Percentiles rank a stretch among this genome's conserved stretches.
Conservation (phyloP, 2,329 filamentous ascomycete species). For the Alternaria sp. region DNA sequence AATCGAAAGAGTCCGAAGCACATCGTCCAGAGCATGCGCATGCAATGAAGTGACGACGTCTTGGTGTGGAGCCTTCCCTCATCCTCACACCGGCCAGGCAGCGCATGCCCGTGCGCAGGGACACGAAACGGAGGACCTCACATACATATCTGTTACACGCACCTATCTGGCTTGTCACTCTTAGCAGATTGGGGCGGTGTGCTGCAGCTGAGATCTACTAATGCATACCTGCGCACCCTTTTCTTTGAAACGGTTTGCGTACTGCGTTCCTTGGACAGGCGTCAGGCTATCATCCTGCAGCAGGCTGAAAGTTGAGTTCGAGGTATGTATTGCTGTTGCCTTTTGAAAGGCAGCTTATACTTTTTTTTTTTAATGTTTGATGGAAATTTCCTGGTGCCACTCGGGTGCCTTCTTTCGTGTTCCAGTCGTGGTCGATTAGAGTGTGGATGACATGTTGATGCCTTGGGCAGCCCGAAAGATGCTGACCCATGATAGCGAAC, state of each 20-base stretch:
- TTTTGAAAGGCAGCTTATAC: not conserved
- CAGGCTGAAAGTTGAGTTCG: constrained; percentile 16
- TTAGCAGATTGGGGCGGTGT: constrained; percentile 38
- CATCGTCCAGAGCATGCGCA: not conserved
- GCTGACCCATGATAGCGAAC: constrained; percentile 37
- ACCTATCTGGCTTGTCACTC: constrained; percentile 35
- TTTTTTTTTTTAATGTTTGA: not conserved
- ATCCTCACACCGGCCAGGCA: constrained; percentile 38
- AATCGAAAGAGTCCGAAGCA: not conserved
- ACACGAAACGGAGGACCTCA: constrained; percentile 32
- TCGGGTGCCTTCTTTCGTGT: not conserved
- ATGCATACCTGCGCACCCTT: constrained; percentile 40
- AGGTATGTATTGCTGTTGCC: constrained; percentile 15
- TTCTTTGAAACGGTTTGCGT: constrained; percentile 22
- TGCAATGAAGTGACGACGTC: not conserved
- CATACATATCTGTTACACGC: constrained; percentile 10
- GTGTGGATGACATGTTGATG: constrained; percentile 6
- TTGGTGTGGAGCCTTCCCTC: constrained; percentile 15
- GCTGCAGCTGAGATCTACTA: constrained; percentile 42
- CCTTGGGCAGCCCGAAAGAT: constrained; percentile 17
- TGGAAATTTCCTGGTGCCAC: not conserved
- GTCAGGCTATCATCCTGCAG: constrained; percentile 35
- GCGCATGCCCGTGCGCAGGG: constrained; percentile 21
- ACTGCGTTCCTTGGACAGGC: constrained; percentile 37
- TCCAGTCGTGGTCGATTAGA: not conserved